Evolutionary conservation across 805 yeast species (phyloP).

Genomic region (Nakazawaea ishiwadae): DNA sequence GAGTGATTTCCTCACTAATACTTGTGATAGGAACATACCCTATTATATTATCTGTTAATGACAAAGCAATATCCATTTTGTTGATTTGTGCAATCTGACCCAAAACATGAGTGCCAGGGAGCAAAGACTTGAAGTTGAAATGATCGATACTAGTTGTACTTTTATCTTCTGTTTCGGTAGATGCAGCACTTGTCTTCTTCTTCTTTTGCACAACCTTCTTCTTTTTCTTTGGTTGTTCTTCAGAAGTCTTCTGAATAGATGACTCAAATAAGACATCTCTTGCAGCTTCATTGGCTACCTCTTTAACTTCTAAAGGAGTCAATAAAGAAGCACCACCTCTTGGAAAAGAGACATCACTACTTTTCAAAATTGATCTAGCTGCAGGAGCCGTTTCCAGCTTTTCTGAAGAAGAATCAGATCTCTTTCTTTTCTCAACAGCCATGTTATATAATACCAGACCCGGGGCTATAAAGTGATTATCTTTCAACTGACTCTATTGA

Average conservation of each 20-base stretch:
- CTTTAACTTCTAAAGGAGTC: conserved; percentile 86
- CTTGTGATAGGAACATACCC: conserved; percentile 78
- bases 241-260: conserved; percentile 12
- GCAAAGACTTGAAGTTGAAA: conserved; percentile 55
- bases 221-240: conserved; percentile 34
- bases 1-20: conserved; percentile 60
- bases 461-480: too few species aligned
- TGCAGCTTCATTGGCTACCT: conserved; percentile 88
- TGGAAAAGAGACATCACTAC: conserved; percentile 65
- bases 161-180: conserved; percentile 24
- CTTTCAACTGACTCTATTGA: too few species aligned
- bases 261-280: conserved; percentile 73
- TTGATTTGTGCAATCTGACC: conserved; percentile 69
- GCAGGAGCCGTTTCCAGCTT: conserved; percentile 22
- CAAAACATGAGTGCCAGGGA: conserved; percentile 68
- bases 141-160: conserved; percentile 52
- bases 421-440: conserved; percentile 40
- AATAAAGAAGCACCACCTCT: conserved; percentile 92
- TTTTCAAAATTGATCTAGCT: conserved; percentile 17
- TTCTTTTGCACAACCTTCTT: conserved; percentile 19
- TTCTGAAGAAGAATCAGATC: conserved; percentile 35
- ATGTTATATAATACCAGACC: conserved; percentile 15
- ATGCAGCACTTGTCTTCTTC: conserved; percentile 24
- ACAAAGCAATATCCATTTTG: conserved; percentile 57
- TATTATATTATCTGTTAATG: conserved; percentile 74